phyloP scores from a whole-genome alignment of 441 rosid species.

The Mallotus japonicus region DNA sequence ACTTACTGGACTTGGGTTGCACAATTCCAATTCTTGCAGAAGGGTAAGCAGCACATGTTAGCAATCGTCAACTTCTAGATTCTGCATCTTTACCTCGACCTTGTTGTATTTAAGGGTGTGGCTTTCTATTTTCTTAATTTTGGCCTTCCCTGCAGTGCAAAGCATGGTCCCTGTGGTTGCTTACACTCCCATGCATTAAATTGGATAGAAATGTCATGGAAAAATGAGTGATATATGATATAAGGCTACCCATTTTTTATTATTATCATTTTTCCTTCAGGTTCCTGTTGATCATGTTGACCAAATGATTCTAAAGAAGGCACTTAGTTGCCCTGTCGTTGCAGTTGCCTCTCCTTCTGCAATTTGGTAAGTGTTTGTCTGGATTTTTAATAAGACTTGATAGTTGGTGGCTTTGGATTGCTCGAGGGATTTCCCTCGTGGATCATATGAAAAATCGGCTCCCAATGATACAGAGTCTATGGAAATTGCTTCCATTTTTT shows the following conservation, averaged over 20 bases:
- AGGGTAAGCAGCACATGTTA: too few species aligned
- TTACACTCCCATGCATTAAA: background rate
- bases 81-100: background rate
- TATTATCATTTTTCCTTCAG: slow-evolving; percentile 38
- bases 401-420: background rate
- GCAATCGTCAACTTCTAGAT: background rate
- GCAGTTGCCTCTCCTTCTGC: slow-evolving; percentile 97
- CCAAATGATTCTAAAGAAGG: slow-evolving; percentile 51
- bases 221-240: slow-evolving; percentile 3
- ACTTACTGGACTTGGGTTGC: background rate
- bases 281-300: slow-evolving; percentile 72
- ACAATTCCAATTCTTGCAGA: background rate
- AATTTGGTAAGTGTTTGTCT: slow-evolving; percentile 41
- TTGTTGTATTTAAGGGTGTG: background rate
- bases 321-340: slow-evolving; percentile 68
- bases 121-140: background rate
- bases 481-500: background rate
- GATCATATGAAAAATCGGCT: background rate
- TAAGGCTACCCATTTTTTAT: too few species aligned
- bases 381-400: background rate
- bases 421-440: background rate
- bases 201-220: background rate
- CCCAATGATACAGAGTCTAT: background rate
- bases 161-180: background rate
- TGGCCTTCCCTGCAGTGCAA: background rate